These are phyloP conservation scores for Ceratobasidium sp. DNA, from an alignment of 1,284 basidiomycete genomes.

Conservation along the genomic window DNA sequence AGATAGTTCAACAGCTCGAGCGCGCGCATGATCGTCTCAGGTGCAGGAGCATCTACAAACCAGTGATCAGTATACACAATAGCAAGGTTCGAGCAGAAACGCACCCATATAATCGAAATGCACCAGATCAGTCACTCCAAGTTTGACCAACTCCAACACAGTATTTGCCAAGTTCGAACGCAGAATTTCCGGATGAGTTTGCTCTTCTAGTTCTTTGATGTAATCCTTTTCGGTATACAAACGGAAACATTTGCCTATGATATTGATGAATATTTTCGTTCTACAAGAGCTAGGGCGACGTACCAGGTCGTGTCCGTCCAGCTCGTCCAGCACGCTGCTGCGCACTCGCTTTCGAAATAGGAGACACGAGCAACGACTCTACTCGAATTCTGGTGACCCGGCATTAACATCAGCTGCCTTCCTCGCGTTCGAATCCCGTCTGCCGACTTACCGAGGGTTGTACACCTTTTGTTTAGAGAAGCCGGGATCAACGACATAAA, in stretches of 20 bases:
- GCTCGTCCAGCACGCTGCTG: constrained; percentile 97
- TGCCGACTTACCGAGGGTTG: constrained; percentile 69
- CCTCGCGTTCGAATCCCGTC: too few relatives aligned
- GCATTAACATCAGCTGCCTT: too few relatives aligned
- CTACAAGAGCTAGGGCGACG: background rate
- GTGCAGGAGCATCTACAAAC: constrained; percentile 85
- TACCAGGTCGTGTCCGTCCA: constrained; percentile 85
- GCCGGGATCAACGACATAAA: constrained; percentile 98
- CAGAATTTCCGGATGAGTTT: constrained; percentile 96
- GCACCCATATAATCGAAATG: constrained; percentile 89
- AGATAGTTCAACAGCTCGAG: constrained; percentile 95
- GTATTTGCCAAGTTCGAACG: constrained; percentile 94
- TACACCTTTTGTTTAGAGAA: constrained; percentile 97
- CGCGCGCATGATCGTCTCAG: constrained; percentile 98
- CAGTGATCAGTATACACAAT: background rate
- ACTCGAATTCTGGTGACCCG: constrained; percentile 80
- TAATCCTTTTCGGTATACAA: constrained; percentile 98
- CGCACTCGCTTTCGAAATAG: constrained; percentile 97
- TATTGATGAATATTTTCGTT: background rate
- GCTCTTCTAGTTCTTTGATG: constrained; percentile 93
- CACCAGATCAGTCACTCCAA: constrained; percentile 92
- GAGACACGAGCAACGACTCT: constrained; percentile 92
- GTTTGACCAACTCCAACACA: constrained; percentile 93
- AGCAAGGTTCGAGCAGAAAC: constrained; percentile 51
- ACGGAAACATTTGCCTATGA: constrained; percentile 90